phyloP scores from a whole-genome alignment of 2,329 filamentous ascomycete genomes.

The Magnaporthales sp. region DNA sequence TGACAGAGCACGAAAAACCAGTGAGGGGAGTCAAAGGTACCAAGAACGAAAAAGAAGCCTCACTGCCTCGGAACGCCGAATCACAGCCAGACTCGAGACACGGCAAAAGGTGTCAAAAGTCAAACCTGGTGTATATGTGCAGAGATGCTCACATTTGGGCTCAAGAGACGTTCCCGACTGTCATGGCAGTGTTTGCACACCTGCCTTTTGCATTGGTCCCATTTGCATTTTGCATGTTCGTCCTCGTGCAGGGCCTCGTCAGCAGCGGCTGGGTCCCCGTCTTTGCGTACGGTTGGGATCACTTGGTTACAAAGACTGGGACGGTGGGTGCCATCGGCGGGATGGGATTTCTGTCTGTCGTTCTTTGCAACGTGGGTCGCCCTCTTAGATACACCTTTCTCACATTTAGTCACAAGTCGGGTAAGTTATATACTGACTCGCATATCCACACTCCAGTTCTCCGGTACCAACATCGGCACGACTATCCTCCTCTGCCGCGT shows the following conservation, averaged over 20 bases:
- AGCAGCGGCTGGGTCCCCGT: slow-evolving; percentile 68
- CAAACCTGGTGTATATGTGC: slow-evolving; percentile 39
- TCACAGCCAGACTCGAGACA: neutral
- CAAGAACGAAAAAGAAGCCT: neutral
- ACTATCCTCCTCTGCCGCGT: slow-evolving; percentile 65
- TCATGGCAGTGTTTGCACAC: slow-evolving; percentile 54
- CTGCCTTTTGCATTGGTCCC: slow-evolving; percentile 61
- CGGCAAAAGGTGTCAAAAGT: neutral
- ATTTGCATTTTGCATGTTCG: slow-evolving; percentile 67
- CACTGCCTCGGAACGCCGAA: neutral
- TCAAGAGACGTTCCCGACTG: slow-evolving; percentile 63
- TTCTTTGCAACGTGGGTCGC: slow-evolving; percentile 60
- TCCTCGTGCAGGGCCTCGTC: slow-evolving; percentile 63
- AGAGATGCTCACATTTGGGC: slow-evolving; percentile 43
- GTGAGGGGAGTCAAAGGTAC: neutral
- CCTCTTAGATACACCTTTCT: neutral
- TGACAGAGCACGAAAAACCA: neutral
- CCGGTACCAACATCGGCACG: slow-evolving; percentile 69
- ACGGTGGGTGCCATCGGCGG: slow-evolving; percentile 60
- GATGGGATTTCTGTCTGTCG: slow-evolving; percentile 64
- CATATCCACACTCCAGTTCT: slow-evolving; percentile 41
- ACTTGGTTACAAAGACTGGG: slow-evolving; percentile 62
- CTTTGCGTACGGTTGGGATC: slow-evolving; percentile 65
- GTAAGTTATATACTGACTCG: neutral
- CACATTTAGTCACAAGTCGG: neutral